These are phyloP conservation scores for Lagenaria siceraria DNA, from an alignment of 306 rosid genomes.

Conservation along the genomic window DNA sequence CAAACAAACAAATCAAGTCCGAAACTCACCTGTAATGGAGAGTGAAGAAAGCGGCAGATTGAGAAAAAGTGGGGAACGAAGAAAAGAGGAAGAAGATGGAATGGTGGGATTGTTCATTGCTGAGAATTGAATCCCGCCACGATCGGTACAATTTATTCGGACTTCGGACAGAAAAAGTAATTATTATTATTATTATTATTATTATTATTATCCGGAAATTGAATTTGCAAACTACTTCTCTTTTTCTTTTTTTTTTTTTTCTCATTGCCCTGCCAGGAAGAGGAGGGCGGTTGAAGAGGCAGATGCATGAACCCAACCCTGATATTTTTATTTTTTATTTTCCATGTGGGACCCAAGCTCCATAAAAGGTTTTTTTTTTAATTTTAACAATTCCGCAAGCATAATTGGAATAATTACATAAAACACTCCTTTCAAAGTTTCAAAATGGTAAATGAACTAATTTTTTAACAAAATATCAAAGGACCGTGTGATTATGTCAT, in stretches of 20 bases:
- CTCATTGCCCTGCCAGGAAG: not conserved
- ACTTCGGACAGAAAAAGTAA: constrained; percentile 2
- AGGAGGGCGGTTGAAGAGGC: not conserved
- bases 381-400: too few relatives aligned
- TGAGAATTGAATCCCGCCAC: not conserved
- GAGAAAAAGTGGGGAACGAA: not conserved
- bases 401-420: too few relatives aligned
- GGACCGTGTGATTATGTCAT: too few relatives aligned
- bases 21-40: constrained; percentile 22
- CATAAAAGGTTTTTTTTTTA: not conserved
- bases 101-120: constrained; percentile 11
- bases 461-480: too few relatives aligned
- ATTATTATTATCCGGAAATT: not conserved
- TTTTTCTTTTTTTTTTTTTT: not conserved
- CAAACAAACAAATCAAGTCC: not conserved
- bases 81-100: not conserved
- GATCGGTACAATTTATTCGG: constrained; percentile 12
- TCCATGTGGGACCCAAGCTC: constrained; percentile 9
- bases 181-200: not conserved
- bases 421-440: too few relatives aligned
- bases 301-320: constrained; percentile 29
- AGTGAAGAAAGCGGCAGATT: not conserved
- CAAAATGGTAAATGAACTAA: too few relatives aligned
- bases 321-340: not conserved
- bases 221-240: not conserved